Conservation (phyloP, 306 rosid species). For the Comarum palustre region DNA sequence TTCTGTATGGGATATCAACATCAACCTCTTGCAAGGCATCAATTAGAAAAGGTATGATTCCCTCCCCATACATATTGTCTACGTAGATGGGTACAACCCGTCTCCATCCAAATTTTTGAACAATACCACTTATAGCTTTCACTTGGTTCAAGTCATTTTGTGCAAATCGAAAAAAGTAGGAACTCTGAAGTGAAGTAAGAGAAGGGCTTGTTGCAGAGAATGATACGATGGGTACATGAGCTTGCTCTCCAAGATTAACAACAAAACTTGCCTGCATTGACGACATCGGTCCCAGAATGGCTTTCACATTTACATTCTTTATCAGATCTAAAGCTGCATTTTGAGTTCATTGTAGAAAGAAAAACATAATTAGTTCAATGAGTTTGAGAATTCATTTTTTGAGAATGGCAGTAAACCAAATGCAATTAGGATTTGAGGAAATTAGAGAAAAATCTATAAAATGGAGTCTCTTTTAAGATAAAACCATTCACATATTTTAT, state of each 20-base stretch:
- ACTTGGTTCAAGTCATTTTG: not conserved
- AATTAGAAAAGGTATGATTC: not conserved
- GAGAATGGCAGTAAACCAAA: not conserved
- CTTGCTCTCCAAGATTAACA: not conserved
- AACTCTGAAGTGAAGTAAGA: not conserved
- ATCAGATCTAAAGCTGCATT: not conserved
- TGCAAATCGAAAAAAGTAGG: not conserved
- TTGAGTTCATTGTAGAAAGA: too few relatives aligned
- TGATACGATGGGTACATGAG: not conserved
- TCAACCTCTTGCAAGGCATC: constrained; percentile 5
- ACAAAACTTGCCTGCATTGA: not conserved
- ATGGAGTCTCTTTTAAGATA: too few relatives aligned
- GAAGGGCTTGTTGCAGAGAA: not conserved
- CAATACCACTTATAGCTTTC: not conserved
- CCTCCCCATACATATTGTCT: not conserved
- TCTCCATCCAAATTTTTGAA: not conserved
- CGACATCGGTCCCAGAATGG: not conserved
- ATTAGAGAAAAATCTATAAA: too few relatives aligned
- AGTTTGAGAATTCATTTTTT: not conserved
- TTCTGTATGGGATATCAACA: not conserved
- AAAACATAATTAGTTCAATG: not conserved
- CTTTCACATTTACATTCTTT: constrained; percentile 3
- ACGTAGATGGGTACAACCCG: not conserved
- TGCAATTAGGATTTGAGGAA: not conserved
- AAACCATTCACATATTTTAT: too few relatives aligned